These are phyloP conservation scores for Casuarina glauca DNA, from an alignment of 306 rosid genomes.

Conservation along the genomic window DNA sequence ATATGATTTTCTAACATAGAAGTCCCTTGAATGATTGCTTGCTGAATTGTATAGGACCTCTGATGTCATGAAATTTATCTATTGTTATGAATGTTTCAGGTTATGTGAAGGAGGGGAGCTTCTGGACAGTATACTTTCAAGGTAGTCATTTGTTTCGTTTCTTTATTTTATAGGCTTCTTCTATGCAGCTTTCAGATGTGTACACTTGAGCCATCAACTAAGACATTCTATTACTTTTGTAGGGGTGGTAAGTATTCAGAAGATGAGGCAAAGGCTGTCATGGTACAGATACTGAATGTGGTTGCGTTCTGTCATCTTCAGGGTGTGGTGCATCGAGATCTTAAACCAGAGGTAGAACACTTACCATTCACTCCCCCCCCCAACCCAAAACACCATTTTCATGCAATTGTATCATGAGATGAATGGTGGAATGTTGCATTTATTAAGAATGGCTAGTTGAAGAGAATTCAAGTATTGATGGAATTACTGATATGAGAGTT, in stretches of 20 bases:
- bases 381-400: neutral
- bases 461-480: slow-evolving; percentile 12
- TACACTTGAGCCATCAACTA: slow-evolving; percentile 22
- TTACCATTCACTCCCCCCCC: slow-evolving; percentile 15
- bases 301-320: slow-evolving; percentile 99
- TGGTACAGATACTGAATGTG: slow-evolving; percentile 88
- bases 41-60: slow-evolving; percentile 9
- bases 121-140: slow-evolving; percentile 91
- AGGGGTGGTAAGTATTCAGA: slow-evolving; percentile 98
- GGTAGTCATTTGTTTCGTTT: slow-evolving; percentile 46
- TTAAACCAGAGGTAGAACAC: slow-evolving; percentile 86
- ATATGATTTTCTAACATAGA: neutral
- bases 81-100: slow-evolving; percentile 52
- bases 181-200: slow-evolving; percentile 12
- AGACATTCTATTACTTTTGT: slow-evolving; percentile 28
- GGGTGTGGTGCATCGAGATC: slow-evolving; percentile 99
- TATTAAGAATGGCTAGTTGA: slow-evolving; percentile 7
- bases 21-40: neutral
- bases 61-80: neutral
- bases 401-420: slow-evolving; percentile 15
- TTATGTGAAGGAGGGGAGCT: slow-evolving; percentile 99
- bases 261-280: slow-evolving; percentile 94
- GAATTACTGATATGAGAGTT: slow-evolving; percentile 14
- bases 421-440: slow-evolving; percentile 11
- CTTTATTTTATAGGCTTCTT: neutral